Evolutionary conservation across 176 grass and related monocot species (phyloP), one percentile per base, ranked within the genome.

Genomic region (Bolboschoenus planiculmis): DNA sequence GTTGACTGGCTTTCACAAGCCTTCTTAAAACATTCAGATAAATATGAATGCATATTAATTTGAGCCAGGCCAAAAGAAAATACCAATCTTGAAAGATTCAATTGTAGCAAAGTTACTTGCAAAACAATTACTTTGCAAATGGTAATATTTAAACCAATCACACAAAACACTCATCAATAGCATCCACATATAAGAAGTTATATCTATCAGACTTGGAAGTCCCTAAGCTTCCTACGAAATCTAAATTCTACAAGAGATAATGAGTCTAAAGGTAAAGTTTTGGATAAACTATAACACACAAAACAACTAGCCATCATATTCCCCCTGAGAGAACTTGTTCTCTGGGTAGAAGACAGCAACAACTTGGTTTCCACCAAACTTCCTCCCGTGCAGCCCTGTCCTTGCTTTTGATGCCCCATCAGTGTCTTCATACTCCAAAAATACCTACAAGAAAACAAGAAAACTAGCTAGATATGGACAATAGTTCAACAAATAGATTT

Each of bases 371-470:
- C 85, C 90, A 0, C 90, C 95, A 56, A 97, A 97, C 80, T 86
- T 94, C 71, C 95, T 86, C 21, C 95, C 90, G 5, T 97, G 86
- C 83, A 97, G 87, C 39, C 88, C 92, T 2, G 81, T 86, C 87
- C 93, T 90, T 3, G 95, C 95, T 78, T 85, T 97, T 33, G 88
- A 80, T 0, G 94, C 86, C 42, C 92, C 92, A 11, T 97, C 94
- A 2, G 85, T 83, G 83, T 97, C 94, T 86, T 87, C 91, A 91
- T 85, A 97, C 88, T 97, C 94, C 92, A 97, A 85, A 92, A 91
- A 94, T 78, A 97, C 94, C 94, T 97, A 87, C 61, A 86, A 73
- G 1, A 2, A 10, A 27, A 76, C 5, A 84, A 58, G 20, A 56
- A 44, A 31, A 47, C 63, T 30, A 20, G 11, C 21, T 48, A 81